A percentile compares a stretch with the other conserved stretches of the same genome.
These are phyloP conservation scores for Capsicum baccatum DNA, from an alignment of 257 asterid species.

Conservation along the genomic window DNA sequence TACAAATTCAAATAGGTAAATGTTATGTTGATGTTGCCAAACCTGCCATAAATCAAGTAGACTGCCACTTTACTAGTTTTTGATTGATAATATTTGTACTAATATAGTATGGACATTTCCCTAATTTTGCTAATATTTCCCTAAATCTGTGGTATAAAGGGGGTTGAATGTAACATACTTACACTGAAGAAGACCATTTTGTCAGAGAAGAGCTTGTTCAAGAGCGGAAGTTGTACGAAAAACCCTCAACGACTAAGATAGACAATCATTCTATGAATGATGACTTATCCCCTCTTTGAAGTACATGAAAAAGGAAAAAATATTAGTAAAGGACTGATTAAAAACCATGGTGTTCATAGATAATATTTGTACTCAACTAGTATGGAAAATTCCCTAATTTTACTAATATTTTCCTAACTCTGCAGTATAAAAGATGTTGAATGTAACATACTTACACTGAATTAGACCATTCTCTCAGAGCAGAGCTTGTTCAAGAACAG, in stretches of 20 bases:
- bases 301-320: background rate
- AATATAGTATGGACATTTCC: background rate
- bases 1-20: constrained; percentile 65
- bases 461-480: background rate
- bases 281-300: background rate
- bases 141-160: background rate
- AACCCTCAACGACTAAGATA: background rate
- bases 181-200: background rate
- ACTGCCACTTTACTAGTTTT: background rate
- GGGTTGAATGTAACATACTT: background rate
- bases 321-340: background rate
- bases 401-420: background rate
- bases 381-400: background rate
- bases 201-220: background rate
- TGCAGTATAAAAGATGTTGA: background rate
- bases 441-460: background rate
- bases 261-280: background rate
- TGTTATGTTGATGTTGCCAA: constrained; percentile 23
- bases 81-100: background rate
- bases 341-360: constrained; percentile 39
- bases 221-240: background rate
- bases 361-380: background rate
- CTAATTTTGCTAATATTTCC: background rate
- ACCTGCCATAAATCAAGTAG: background rate
- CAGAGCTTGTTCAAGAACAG: background rate